Conservation (phyloP, 176 grass and related monocot genomes). For the Zoysia japonica region DNA sequence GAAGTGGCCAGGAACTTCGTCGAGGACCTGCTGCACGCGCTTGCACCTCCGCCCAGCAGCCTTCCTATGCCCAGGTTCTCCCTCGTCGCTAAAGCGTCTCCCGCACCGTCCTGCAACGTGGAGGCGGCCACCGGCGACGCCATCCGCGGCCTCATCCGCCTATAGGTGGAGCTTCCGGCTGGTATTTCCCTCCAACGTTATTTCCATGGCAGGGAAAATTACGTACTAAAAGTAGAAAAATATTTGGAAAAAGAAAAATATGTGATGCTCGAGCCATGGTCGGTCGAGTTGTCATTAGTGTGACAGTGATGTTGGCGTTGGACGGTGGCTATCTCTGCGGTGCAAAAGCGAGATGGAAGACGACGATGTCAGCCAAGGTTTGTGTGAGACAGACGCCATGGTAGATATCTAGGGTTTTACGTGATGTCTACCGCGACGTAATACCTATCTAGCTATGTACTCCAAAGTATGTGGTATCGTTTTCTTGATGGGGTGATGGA, state of each 20-base stretch:
- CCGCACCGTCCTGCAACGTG: slow-evolving; percentile 37
- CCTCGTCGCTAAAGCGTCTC: slow-evolving; percentile 25
- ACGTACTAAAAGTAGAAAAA: slow-evolving; percentile 26
- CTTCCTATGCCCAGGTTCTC: slow-evolving; percentile 68
- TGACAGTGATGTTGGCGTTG: slow-evolving; percentile 49
- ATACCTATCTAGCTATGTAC: background rate
- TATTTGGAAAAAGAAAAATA: slow-evolving; percentile 10
- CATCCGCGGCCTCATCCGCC: slow-evolving; percentile 47
- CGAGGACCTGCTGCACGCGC: slow-evolving; percentile 53
- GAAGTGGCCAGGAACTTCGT: slow-evolving; percentile 49
- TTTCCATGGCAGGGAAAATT: slow-evolving; percentile 47
- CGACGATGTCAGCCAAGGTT: slow-evolving; percentile 43
- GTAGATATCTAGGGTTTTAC: slow-evolving; percentile 53
- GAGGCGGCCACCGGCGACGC: slow-evolving; percentile 39
- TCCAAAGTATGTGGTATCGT: background rate
- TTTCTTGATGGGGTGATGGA: slow-evolving; percentile 58
- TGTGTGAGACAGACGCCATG: slow-evolving; percentile 10
- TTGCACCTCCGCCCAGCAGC: slow-evolving; percentile 66
- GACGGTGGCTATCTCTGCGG: slow-evolving; percentile 36
- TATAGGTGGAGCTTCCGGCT: slow-evolving; percentile 17
- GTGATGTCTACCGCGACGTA: slow-evolving; percentile 23
- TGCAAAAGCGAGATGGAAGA: slow-evolving; percentile 25
- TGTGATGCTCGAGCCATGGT: slow-evolving; percentile 60
- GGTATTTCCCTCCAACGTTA: slow-evolving; percentile 50
- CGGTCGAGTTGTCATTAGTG: slow-evolving; percentile 52